Percentiles rank a stretch among this genome's conserved stretches.
phyloP scores from a whole-genome alignment of 192 early-diverging fungal genomes.

The Backusella morwellensis region DNA sequence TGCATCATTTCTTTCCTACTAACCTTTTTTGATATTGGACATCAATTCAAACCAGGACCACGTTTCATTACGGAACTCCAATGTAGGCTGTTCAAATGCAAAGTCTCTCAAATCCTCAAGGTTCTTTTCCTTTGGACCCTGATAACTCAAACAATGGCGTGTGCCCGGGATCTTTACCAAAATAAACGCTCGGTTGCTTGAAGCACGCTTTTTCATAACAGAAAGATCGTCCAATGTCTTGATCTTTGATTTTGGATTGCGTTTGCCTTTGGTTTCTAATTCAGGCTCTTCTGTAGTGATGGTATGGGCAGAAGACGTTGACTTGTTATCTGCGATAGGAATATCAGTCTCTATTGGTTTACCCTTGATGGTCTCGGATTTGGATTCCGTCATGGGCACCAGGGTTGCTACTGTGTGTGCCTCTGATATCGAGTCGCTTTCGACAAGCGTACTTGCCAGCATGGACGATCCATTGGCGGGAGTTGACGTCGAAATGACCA shows the following conservation, averaged over 20 bases:
- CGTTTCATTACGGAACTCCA: constrained; percentile 81
- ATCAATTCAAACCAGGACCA: constrained; percentile 80
- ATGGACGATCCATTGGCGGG: not conserved
- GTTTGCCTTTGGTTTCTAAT: not conserved
- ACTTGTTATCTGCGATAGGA: not conserved
- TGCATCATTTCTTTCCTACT: not conserved
- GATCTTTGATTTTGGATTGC: constrained; percentile 26
- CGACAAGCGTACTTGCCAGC: not conserved
- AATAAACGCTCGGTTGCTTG: constrained; percentile 85
- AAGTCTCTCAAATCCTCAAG: constrained; percentile 74
- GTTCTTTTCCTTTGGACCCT: constrained; percentile 78
- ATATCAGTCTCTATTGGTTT: not conserved
- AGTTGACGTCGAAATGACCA: not conserved
- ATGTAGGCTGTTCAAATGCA: constrained; percentile 67
- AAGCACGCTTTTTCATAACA: constrained; percentile 85
- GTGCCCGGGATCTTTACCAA: constrained; percentile 86
- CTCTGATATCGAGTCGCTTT: not conserved
- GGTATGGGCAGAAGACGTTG: not conserved
- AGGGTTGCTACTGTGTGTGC: not conserved
- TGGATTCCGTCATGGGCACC: not conserved
- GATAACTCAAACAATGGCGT: constrained; percentile 83
- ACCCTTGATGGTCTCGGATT: not conserved
- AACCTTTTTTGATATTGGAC: constrained; percentile 69
- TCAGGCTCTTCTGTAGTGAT: not conserved
- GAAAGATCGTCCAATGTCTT: constrained; percentile 52